phyloP scores from a whole-genome alignment of 208 protist genomes.

The Trypanosomatidae sp. region DNA sequence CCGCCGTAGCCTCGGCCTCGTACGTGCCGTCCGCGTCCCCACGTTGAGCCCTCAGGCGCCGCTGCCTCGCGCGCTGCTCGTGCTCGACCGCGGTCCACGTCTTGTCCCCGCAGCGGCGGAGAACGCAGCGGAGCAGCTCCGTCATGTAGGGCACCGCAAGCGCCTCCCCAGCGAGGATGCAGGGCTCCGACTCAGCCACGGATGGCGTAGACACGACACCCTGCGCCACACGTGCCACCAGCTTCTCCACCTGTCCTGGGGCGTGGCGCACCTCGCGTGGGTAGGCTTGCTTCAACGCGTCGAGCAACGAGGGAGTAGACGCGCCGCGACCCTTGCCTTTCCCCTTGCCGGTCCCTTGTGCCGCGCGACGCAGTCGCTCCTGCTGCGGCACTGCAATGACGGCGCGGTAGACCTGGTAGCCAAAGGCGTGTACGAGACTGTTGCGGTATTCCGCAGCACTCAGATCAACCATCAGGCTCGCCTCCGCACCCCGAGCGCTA shows the following conservation, averaged over 20 bases:
- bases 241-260: constrained; percentile 31
- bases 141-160: constrained; percentile 48
- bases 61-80: constrained; percentile 4
- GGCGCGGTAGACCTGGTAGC: constrained; percentile 20
- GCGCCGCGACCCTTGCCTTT: constrained; percentile 6
- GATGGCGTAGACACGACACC: constrained; percentile 2
- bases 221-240: constrained; percentile 39
- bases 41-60: no score
- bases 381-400: constrained; percentile 8
- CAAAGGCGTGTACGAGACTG: constrained; percentile 27
- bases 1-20: not conserved
- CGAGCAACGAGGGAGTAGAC: constrained; percentile 7
- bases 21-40: no score
- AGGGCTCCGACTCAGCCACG: constrained; percentile 10
- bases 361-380: no score
- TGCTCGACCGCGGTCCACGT: constrained; percentile 1
- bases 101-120: constrained; percentile 21
- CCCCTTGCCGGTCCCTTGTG: constrained; percentile 23
- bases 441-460: constrained; percentile 5
- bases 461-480: constrained; percentile 8
- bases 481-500: not conserved
- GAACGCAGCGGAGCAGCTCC: constrained; percentile 31
- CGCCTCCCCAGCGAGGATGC: constrained; percentile 54
- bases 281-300: not conserved
- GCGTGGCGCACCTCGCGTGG: constrained; percentile 6